Base-by-base conservation (phyloP, 1,284 basidiomycete genomes). In the Irpex sp. region DNA sequence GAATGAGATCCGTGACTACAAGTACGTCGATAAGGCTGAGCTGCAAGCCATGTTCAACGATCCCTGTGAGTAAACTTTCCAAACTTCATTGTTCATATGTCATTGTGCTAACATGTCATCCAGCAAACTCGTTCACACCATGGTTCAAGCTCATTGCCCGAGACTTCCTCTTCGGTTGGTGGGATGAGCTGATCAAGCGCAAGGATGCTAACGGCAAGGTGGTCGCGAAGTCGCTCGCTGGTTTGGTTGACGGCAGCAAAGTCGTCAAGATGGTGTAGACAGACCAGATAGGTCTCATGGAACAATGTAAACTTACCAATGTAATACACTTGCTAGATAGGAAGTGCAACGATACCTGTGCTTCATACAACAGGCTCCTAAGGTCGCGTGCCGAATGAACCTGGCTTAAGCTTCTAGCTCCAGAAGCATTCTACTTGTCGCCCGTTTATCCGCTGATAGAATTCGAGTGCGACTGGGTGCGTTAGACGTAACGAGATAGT, bases 91-190 rank as follows among this genome's bases (percentile, higher is more conserved):
- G 3, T 53, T 2, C 11, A 4, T 46, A 46, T 46, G n/a, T 1
- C 39, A n/a, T n/a, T 49, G 4, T 37, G 35, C 7, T 50, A 15
- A 33, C 37, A 19, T 46, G 15, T 43, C 39, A 61, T 47, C 13
- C 71, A 97, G 94, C 79, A 51, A 92, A 93, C 72, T 85, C 86
- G 0, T 99, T 99, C 77, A 99, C 97, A 3, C 97, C 97, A 0
- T 99, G 97, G 97, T 99, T 99, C 87, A 95, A 95, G 75, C 87
- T 99, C 49, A 99, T 99, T 71, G 95, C 95, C 1, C 87, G 95
- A 6, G 94, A 97, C 74, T 98, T 98, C 77, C 83, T 99, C 58
- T 98, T 97, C 75, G 94, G 94, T 13, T 99, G 97, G 97, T 99
- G 97, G 97, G 92, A 95, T 71, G 89, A 93, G 69, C 86, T 99